phyloP scores from a whole-genome alignment of 345 rosid genomes.

The Moricandia moricandioides region DNA sequence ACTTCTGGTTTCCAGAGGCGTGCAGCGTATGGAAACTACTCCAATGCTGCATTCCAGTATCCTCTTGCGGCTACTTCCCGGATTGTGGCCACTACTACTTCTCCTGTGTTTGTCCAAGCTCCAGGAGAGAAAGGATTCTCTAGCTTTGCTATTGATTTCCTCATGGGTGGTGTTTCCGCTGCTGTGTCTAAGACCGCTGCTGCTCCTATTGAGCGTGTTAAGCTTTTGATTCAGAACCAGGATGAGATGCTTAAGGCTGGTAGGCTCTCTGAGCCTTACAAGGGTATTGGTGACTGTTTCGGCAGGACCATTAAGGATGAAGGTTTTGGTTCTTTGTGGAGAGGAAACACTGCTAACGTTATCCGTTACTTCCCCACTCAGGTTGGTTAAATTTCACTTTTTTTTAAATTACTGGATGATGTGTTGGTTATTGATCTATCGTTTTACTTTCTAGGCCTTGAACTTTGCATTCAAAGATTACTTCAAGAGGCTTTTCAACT shows the following conservation, averaged over 20 bases:
- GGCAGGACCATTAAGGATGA: conserved; percentile 65
- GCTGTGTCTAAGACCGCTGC: conserved; percentile 87
- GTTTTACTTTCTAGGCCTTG: conserved; percentile 53
- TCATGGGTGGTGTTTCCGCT: conserved; percentile 91
- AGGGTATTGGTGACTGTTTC: conserved; percentile 87
- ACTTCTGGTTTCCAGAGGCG: conserved; percentile 45
- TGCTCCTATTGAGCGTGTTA: conserved; percentile 90
- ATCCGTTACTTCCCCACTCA: conserved; percentile 93
- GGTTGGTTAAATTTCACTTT: conserved; percentile 33
- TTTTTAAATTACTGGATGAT: conserved; percentile 5
- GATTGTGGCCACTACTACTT: conserved; percentile 33
- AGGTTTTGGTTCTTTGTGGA: conserved; percentile 66
- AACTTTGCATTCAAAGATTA: conserved; percentile 94
- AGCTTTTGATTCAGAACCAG: conserved; percentile 86
- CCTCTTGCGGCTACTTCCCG: conserved; percentile 21
- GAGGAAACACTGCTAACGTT: conserved; percentile 88
- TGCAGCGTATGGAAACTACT: conserved; percentile 56
- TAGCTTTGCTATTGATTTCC: conserved; percentile 65
- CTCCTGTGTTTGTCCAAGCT: conserved; percentile 58
- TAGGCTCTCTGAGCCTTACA: conserved; percentile 78
- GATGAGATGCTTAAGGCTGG: conserved; percentile 89
- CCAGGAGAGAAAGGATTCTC: conserved; percentile 68
- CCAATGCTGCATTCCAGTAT: conserved; percentile 57
- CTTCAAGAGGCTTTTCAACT: conserved; percentile 87
- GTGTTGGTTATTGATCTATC: not conserved